Evolutionary conservation across 345 rosid species (phyloP).

Genomic region (Cochlearia excelsa): DNA sequence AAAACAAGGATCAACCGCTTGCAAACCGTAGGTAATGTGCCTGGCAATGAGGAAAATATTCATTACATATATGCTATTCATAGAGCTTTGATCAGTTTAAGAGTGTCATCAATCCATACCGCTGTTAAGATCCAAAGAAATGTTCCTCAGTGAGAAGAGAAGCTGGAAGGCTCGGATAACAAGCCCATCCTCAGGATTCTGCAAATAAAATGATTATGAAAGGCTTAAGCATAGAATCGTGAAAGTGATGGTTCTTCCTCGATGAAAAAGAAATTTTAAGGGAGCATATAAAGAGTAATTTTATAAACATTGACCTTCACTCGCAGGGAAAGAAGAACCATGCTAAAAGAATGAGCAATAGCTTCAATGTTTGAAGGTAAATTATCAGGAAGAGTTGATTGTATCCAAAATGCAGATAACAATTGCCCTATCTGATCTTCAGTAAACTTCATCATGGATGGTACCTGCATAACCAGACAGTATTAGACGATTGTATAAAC

Average conservation of each 20-base stretch:
- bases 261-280: neutral
- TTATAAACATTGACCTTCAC: constrained; percentile 51
- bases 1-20: constrained; percentile 59
- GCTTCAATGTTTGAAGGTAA: constrained; percentile 85
- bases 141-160: constrained; percentile 60
- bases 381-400: constrained; percentile 69
- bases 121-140: constrained; percentile 49
- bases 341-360: constrained; percentile 75
- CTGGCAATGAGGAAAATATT: constrained; percentile 38
- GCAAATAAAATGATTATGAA: constrained; percentile 34
- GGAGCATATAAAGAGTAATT: neutral
- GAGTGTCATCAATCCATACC: constrained; percentile 45
- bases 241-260: neutral
- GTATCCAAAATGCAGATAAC: constrained; percentile 87
- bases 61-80: constrained; percentile 8
- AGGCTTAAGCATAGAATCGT: neutral
- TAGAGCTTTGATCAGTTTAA: constrained; percentile 13
- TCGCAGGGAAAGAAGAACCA: constrained; percentile 68
- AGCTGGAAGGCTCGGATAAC: constrained; percentile 81
- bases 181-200: constrained; percentile 62
- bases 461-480: constrained; percentile 51
- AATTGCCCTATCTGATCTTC: constrained; percentile 91
- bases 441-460: constrained; percentile 58
- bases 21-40: constrained; percentile 53
- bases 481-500: constrained; percentile 16